These are phyloP conservation scores for Tetrapisispora phaffii DNA, from an alignment of 805 yeast species.

Conservation along the genomic window DNA sequence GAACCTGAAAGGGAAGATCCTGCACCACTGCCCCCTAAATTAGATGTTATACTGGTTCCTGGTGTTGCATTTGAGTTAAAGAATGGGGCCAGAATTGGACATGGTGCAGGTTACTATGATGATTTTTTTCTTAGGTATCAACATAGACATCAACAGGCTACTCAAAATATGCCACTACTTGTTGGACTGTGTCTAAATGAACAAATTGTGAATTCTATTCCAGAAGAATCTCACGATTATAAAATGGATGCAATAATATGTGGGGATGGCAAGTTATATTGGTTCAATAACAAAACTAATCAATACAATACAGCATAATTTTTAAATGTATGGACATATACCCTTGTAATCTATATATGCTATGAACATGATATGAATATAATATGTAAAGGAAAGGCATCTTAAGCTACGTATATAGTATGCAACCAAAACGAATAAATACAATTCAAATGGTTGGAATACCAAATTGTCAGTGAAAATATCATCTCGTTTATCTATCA, in stretches of 20 bases:
- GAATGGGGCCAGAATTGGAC: constrained; percentile 58
- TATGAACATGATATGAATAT: not conserved
- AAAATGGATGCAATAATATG: constrained; percentile 24
- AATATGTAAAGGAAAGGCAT: not conserved
- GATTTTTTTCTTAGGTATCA: constrained; percentile 49
- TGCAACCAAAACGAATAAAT: not conserved
- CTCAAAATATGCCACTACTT: constrained; percentile 15
- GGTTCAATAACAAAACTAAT: constrained; percentile 31
- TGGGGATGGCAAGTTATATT: constrained; percentile 20
- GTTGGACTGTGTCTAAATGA: constrained; percentile 25
- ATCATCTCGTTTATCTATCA: not conserved
- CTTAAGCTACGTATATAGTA: not conserved
- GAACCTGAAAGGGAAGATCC: constrained; percentile 46
- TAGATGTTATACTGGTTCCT: constrained; percentile 74
- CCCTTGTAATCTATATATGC: not conserved
- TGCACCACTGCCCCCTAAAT: constrained; percentile 22
- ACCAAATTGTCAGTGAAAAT: not conserved
- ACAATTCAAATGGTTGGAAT: not conserved
- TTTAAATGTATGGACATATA: too few species aligned
- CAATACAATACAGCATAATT: not conserved
- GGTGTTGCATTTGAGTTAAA: constrained; percentile 60
- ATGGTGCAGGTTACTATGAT: constrained; percentile 91
- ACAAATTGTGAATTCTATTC: constrained; percentile 19
- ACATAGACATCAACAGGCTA: constrained; percentile 10
- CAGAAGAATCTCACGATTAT: constrained; percentile 25